Evolutionary conservation across 129 eudicot genomes (phyloP).

Genomic region (Artemisia argyi): DNA sequence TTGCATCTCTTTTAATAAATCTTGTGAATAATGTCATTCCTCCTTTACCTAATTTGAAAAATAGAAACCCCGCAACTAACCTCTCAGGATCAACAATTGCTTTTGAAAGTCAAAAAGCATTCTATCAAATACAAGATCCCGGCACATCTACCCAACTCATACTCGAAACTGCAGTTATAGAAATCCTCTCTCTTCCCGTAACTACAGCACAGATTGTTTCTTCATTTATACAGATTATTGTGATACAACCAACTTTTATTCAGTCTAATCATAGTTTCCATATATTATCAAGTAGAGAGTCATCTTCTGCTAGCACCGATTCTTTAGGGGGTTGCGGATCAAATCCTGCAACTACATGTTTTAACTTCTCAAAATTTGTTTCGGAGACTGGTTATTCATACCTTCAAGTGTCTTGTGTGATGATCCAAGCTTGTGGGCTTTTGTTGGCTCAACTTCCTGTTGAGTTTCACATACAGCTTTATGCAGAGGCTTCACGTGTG

Average conservation of each 20-base stretch:
- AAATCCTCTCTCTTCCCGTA: constrained; percentile 75
- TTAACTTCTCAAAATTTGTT: constrained; percentile 52
- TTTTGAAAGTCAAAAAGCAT: constrained; percentile 64
- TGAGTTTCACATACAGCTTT: constrained; percentile 78
- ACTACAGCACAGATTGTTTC: constrained; percentile 71
- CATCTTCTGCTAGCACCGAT: constrained; percentile 50
- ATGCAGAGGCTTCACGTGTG: constrained; percentile 68
- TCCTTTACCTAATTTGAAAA: constrained; percentile 51
- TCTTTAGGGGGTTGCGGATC: constrained; percentile 53
- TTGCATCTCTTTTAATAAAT: constrained; percentile 57
- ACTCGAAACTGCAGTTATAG: constrained; percentile 92
- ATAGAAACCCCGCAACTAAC: constrained; percentile 43
- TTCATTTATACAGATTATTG: constrained; percentile 73
- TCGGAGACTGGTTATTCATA: constrained; percentile 70
- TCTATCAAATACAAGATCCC: constrained; percentile 86
- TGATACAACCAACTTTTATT: constrained; percentile 69
- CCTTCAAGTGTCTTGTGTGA: constrained; percentile 69
- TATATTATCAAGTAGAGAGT: constrained; percentile 44
- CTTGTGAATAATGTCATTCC: constrained; percentile 75
- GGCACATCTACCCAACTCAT: constrained; percentile 76
- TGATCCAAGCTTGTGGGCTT: constrained; percentile 93
- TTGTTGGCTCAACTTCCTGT: constrained; percentile 85
- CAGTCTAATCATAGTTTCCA: constrained; percentile 60
- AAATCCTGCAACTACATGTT: constrained; percentile 45
- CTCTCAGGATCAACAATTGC: constrained; percentile 41